Percentiles rank a stretch among this genome's conserved stretches.
These are phyloP conservation scores for Phytophthora kernoviae DNA, from an alignment of 352 stramenopile genomes.

Conservation along the genomic window DNA sequence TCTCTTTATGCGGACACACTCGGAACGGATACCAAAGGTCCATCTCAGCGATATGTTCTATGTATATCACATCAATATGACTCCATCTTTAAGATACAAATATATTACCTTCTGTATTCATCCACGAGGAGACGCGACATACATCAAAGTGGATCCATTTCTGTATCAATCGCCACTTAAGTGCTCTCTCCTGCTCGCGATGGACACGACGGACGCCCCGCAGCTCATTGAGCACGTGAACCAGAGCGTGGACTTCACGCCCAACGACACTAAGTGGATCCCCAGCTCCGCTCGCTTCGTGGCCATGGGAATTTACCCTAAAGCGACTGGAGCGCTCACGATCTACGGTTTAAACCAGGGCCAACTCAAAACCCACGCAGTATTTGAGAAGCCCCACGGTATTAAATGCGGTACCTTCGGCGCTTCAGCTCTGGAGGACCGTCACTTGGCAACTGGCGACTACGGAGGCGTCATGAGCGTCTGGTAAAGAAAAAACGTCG, in stretches of 20 bases:
- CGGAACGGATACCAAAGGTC: too few species aligned
- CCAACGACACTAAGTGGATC: slow-evolving; percentile 95
- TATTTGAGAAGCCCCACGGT: slow-evolving; percentile 86
- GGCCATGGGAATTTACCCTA: slow-evolving; percentile 92
- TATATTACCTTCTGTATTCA: slow-evolving; percentile 11
- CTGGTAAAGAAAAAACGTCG: slow-evolving; percentile 46
- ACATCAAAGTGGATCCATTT: slow-evolving; percentile 18
- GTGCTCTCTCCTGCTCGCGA: too few species aligned
- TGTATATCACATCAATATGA: not conserved
- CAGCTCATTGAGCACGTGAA: slow-evolving; percentile 97
- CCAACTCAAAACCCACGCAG: slow-evolving; percentile 66
- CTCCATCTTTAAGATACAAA: not conserved
- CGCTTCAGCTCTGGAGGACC: slow-evolving; percentile 88
- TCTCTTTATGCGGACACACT: too few species aligned
- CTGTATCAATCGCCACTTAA: slow-evolving; percentile 19
- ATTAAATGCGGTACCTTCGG: slow-evolving; percentile 98
- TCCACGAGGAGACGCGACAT: slow-evolving; percentile 21
- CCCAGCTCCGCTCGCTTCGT: slow-evolving; percentile 95
- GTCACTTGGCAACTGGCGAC: slow-evolving; percentile 87
- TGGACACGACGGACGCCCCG: slow-evolving; percentile 96
- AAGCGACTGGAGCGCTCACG: slow-evolving; percentile 91
- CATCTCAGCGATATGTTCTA: not conserved
- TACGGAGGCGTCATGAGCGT: slow-evolving; percentile 80
- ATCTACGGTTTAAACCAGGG: slow-evolving; percentile 93
- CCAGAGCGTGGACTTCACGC: slow-evolving; percentile 92